Evolutionary conservation across 306 rosid species (phyloP).

Genomic region (Lithocarpus polystachyus): DNA sequence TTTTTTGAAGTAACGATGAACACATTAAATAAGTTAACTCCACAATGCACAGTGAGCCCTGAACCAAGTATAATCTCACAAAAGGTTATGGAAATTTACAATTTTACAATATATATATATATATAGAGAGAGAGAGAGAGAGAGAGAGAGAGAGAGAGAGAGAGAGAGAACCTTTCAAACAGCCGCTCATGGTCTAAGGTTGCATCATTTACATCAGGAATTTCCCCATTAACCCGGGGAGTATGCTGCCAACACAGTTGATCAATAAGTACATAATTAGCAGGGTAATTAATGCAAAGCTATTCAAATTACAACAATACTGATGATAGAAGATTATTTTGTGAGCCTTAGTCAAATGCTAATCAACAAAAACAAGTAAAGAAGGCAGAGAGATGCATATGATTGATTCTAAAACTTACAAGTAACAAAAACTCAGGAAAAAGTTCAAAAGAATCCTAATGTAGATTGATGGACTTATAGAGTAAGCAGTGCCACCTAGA

Average conservation of each 20-base stretch:
- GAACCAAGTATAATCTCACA: background rate
- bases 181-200: constrained; percentile 84
- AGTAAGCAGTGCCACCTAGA: background rate
- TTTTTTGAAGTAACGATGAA: too few species aligned
- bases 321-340: background rate
- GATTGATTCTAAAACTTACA: background rate
- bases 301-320: constrained; percentile 19
- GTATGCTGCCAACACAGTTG: constrained; percentile 72
- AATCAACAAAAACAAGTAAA: background rate
- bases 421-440: background rate
- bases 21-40: background rate
- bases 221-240: constrained; percentile 90
- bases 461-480: background rate
- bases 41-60: background rate
- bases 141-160: background rate
- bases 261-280: constrained; percentile 30
- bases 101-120: too few species aligned
- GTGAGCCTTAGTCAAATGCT: background rate
- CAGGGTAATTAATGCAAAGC: constrained; percentile 15
- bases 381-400: background rate
- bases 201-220: constrained; percentile 92
- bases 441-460: background rate
- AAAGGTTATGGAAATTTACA: background rate
- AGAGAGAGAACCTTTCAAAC: constrained; percentile 63
- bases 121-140: too few species aligned